Conservation (phyloP, 2,329 filamentous ascomycete species). For the Pseudohalonectria lignicola region DNA sequence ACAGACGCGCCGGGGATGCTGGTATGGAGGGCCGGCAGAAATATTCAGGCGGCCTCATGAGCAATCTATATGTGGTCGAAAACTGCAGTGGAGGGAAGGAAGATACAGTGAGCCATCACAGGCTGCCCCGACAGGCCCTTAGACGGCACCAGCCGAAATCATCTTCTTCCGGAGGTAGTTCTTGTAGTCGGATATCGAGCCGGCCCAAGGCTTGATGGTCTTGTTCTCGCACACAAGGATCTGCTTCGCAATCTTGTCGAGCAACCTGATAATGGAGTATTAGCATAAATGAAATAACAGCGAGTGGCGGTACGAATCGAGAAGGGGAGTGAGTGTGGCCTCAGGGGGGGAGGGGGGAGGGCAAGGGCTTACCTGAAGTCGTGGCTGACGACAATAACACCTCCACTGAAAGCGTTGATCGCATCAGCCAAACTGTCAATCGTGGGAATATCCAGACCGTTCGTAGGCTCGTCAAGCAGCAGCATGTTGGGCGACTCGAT, state of each 20-base stretch:
- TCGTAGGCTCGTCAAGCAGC: conserved; percentile 94
- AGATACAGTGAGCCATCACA: too few species aligned
- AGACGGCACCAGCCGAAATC: conserved; percentile 78
- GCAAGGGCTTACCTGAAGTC: conserved; percentile 76
- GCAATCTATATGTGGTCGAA: too few species aligned
- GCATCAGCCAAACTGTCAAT: conserved; percentile 96
- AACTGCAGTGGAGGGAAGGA: too few species aligned
- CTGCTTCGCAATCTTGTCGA: conserved; percentile 99
- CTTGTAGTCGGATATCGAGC: conserved; percentile 91
- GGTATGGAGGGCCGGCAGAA: too few species aligned
- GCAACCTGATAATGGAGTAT: conserved; percentile 48
- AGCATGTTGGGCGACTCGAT: conserved; percentile 98
- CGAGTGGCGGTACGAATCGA: not conserved
- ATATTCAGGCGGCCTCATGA: too few species aligned
- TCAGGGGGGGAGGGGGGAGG: not conserved
- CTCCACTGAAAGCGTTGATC: conserved; percentile 91
- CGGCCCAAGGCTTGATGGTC: conserved; percentile 82
- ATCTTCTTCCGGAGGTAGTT: conserved; percentile 99
- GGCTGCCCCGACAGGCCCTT: too few species aligned
- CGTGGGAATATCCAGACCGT: conserved; percentile 97
- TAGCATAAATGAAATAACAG: not conserved
- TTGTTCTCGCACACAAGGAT: conserved; percentile 99
- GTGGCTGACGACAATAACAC: conserved; percentile 97
- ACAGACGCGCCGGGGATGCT: too few species aligned
- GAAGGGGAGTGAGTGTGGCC: not conserved